phyloP scores from a whole-genome alignment of 1,139 yeast species.

The Pichia sp. region DNA sequence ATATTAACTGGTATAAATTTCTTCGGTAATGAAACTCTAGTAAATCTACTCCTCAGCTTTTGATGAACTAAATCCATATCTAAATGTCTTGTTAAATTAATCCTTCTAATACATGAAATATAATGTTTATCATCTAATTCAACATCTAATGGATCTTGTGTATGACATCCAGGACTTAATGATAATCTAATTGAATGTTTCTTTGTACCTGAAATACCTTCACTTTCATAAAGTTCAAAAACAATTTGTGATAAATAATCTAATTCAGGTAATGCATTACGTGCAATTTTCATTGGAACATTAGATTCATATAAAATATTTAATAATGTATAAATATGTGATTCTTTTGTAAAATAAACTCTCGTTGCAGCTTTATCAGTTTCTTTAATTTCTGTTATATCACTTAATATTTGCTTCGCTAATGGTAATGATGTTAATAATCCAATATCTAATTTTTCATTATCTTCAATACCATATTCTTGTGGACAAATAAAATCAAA shows the following conservation, averaged over 20 bases:
- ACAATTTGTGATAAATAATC: slow-evolving; percentile 94
- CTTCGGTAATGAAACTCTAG: slow-evolving; percentile 86
- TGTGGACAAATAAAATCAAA: slow-evolving; percentile 98
- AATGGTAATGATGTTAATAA: slow-evolving; percentile 88
- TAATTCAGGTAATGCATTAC: slow-evolving; percentile 93
- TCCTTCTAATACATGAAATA: slow-evolving; percentile 90
- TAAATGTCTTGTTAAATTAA: slow-evolving; percentile 84
- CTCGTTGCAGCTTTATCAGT: slow-evolving; percentile 78
- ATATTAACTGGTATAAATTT: slow-evolving; percentile 86
- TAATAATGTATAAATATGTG: slow-evolving; percentile 89
- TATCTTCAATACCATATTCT: slow-evolving; percentile 95
- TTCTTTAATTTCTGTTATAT: slow-evolving; percentile 72
- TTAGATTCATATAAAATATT: slow-evolving; percentile 93
- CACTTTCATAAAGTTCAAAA: slow-evolving; percentile 86
- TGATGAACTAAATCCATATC: slow-evolving; percentile 88
- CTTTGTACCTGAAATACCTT: slow-evolving; percentile 54
- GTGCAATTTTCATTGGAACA: slow-evolving; percentile 86
- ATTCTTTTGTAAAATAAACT: slow-evolving; percentile 92
- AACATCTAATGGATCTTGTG: slow-evolving; percentile 94
- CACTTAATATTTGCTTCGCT: slow-evolving; percentile 79
- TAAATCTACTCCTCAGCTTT: slow-evolving; percentile 73
- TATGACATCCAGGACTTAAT: slow-evolving; percentile 95
- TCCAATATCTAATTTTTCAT: slow-evolving; percentile 94
- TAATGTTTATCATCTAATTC: slow-evolving; percentile 95
- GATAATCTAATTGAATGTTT: slow-evolving; percentile 84